Conservation (phyloP, 306 rosid species). For the Lagenaria siceraria region DNA sequence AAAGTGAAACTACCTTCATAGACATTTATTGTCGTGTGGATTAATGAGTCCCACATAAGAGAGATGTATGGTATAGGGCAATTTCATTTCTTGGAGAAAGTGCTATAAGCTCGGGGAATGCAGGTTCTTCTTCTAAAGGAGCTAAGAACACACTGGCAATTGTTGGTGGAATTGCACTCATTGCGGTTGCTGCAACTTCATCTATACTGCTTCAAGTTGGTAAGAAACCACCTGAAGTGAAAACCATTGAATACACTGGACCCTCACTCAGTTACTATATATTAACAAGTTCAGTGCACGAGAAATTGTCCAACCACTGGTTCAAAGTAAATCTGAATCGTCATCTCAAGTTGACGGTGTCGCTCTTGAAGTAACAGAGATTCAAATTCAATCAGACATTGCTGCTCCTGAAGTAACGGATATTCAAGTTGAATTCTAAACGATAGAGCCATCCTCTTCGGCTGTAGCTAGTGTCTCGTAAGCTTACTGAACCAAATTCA, state of each 20-base stretch:
- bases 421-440: not conserved
- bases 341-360: constrained; percentile 13
- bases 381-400: constrained; percentile 3
- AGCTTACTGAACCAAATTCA: not conserved
- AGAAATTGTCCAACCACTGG: constrained; percentile 34
- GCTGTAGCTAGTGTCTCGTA: not conserved
- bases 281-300: constrained; percentile 60
- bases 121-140: constrained; percentile 70
- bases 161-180: constrained; percentile 51
- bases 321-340: not conserved
- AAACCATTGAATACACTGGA: constrained; percentile 48
- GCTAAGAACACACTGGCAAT: constrained; percentile 58
- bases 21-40: no score
- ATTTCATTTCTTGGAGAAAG: no score
- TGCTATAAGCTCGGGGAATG: constrained; percentile 72
- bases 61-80: no score
- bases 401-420: constrained; percentile 1
- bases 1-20: no score
- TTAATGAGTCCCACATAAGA: no score
- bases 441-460: not conserved
- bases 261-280: constrained; percentile 72
- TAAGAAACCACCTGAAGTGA: constrained; percentile 45
- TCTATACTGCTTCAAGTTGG: constrained; percentile 63
- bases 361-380: not conserved
- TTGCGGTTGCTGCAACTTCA: constrained; percentile 62